These are phyloP conservation scores for Veloboletus limbatus DNA, from an alignment of 1,284 basidiomycete species.

Conservation along the genomic window DNA sequence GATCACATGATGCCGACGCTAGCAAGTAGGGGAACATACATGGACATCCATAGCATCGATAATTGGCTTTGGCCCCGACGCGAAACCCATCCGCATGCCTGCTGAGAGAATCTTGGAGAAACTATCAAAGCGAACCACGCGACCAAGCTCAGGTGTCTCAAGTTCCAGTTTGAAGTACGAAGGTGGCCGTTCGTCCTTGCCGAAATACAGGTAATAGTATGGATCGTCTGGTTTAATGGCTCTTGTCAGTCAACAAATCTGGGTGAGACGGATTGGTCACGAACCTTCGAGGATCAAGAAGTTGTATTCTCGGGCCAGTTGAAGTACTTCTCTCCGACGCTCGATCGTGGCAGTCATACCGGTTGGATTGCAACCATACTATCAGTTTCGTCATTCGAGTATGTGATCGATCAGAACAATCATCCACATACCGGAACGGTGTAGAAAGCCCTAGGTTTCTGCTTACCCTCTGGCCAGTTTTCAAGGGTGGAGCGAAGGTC, in stretches of 20 bases:
- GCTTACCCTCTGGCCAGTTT: constrained; percentile 77
- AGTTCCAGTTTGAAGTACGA: constrained; percentile 81
- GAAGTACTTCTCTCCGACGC: constrained; percentile 76
- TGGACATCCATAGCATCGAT: constrained; percentile 73
- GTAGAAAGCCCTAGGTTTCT: constrained; percentile 81
- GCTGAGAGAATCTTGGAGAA: constrained; percentile 86
- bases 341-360: constrained; percentile 74
- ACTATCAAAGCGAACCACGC: constrained; percentile 86
- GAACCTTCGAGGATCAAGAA: constrained; percentile 86
- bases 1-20: too few relatives aligned
- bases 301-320: constrained; percentile 71
- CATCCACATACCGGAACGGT: constrained; percentile 64
- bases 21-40: constrained; percentile 40
- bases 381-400: constrained; percentile 3
- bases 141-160: constrained; percentile 58
- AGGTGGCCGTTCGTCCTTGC: constrained; percentile 57
- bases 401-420: constrained; percentile 3
- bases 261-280: not conserved
- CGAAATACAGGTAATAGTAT: constrained; percentile 74
- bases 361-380: constrained; percentile 85
- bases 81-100: constrained; percentile 81
- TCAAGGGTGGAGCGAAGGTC: constrained; percentile 66
- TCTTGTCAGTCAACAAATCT: not conserved
- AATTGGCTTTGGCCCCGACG: constrained; percentile 74
- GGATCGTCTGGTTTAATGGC: constrained; percentile 59